Evolutionary conservation across 1,139 yeast species (phyloP).

Genomic region (Saccharomyces hybrid): DNA sequence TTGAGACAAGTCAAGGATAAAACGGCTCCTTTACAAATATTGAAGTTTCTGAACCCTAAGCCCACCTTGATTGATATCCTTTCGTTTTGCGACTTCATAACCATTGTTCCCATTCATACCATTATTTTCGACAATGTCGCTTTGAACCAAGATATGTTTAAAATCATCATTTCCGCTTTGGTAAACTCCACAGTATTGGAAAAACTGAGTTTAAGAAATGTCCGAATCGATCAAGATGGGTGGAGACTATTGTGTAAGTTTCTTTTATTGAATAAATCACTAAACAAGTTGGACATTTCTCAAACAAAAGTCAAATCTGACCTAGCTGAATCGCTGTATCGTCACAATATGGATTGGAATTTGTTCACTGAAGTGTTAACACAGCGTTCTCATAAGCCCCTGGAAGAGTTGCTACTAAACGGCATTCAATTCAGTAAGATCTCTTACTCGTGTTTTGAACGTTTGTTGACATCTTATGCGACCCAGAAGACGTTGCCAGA

Average conservation of each 20-base stretch:
- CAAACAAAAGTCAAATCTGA: conserved; percentile 60
- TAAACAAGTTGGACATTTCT: conserved; percentile 67
- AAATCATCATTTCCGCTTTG: conserved; percentile 57
- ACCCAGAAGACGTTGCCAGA: conserved; percentile 24
- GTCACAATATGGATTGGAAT: conserved; percentile 73
- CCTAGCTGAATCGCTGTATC: conserved; percentile 42
- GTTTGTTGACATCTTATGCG: conserved; percentile 38
- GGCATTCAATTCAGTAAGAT: conserved; percentile 53
- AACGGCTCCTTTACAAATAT: conserved; percentile 63
- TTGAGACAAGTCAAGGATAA: conserved; percentile 69
- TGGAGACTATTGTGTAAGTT: conserved; percentile 77
- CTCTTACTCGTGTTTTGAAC: conserved; percentile 39
- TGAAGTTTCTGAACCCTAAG: conserved; percentile 77
- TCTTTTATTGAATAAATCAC: conserved; percentile 47
- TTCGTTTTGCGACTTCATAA: conserved; percentile 80
- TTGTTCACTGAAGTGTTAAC: conserved; percentile 55
- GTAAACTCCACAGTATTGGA: conserved; percentile 51
- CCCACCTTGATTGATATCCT: conserved; percentile 86
- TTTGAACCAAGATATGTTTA: conserved; percentile 72
- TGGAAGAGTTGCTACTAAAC: conserved; percentile 75
- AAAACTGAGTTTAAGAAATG: conserved; percentile 70
- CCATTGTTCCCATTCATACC: conserved; percentile 74
- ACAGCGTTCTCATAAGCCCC: conserved; percentile 43
- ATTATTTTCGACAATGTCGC: conserved; percentile 79
- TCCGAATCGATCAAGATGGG: conserved; percentile 59